Base-by-base conservation (phyloP, 257 asterid species). In the Leptodermis oblonga region DNA sequence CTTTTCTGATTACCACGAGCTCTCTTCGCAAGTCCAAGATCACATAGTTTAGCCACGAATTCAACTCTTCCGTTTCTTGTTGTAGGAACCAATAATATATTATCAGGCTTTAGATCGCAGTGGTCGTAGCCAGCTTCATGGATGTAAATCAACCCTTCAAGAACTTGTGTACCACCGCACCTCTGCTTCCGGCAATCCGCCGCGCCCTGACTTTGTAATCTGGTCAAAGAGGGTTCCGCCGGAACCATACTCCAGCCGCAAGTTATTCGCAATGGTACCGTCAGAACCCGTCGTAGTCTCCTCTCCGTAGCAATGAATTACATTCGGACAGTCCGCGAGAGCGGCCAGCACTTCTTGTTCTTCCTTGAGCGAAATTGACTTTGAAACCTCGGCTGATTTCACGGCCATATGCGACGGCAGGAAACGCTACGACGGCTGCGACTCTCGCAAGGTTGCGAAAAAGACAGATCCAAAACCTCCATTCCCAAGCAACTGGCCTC, bases 201-300 rank as follows among this genome's bases (percentile, higher is more conserved):
- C 4, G 15, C 6, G 9, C 2, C 45, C 70, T 30, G 60, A 30
- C n/a, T 30, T 48, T 18, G 17, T 0, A 25, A 68, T 49, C 36
- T 2, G 5, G 25, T 39, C 18, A 0, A 25, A 2, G 3, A 68
- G 54, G 17, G 22, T 30, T 22, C 65, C 73, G 13, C 73, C 65
- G 2, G 65, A 53, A 53, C 52, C 73, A 15, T 68, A 68, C 37
- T 68, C 73, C 54, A 68, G n/a, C 9, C 49, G 11, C 48, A 67
- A 2, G 33, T 67, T 67, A n/a, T 25, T 28, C 4, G 4, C 45
- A 1, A 7, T 4, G n/a, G 10, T 37, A 2, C 18, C 52, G 4
- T 39, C 52, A 25, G 22, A 34, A 17, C 54, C 68, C 1, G 4
- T 12, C 3, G 54, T 23, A n/a, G 63, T 56, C 39, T 41, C 68